Evolutionary conservation across 441 rosid species (phyloP).

Genomic region (Biscutella laevigata): DNA sequence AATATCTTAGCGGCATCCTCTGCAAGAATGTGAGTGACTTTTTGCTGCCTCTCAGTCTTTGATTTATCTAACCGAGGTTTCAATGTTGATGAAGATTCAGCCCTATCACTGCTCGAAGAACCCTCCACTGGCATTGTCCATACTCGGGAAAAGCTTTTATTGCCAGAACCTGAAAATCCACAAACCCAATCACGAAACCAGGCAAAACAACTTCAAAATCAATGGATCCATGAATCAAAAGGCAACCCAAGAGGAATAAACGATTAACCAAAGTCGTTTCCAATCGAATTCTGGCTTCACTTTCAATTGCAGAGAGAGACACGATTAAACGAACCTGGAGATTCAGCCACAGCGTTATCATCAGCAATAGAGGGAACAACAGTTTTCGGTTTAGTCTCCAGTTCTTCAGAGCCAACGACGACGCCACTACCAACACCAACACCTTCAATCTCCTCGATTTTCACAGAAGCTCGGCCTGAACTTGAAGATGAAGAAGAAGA

Average conservation of each 20-base stretch:
- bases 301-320: too few relatives aligned
- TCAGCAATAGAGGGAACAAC: conserved; percentile 24
- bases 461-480: conserved; percentile 32
- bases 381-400: conserved; percentile 23
- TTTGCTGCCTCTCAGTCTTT: conserved; percentile 54
- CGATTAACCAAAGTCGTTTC: background rate
- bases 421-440: conserved; percentile 24
- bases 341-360: conserved; percentile 29
- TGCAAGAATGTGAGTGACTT: conserved; percentile 46
- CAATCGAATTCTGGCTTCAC: too few relatives aligned
- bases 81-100: conserved; percentile 35
- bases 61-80: conserved; percentile 53
- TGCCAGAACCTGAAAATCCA: conserved; percentile 27
- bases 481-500: conserved; percentile 34
- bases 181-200: background rate
- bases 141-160: conserved; percentile 30
- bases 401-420: conserved; percentile 24
- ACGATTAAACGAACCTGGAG: too few relatives aligned
- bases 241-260: background rate
- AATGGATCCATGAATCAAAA: background rate
- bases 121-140: conserved; percentile 32
- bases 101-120: conserved; percentile 28
- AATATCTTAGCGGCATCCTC: conserved; percentile 77
- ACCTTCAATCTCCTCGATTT: conserved; percentile 32
- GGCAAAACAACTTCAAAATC: conserved; percentile 9